phyloP scores from a whole-genome alignment of 2,329 filamentous ascomycete species.

The Fusarium sp. region DNA sequence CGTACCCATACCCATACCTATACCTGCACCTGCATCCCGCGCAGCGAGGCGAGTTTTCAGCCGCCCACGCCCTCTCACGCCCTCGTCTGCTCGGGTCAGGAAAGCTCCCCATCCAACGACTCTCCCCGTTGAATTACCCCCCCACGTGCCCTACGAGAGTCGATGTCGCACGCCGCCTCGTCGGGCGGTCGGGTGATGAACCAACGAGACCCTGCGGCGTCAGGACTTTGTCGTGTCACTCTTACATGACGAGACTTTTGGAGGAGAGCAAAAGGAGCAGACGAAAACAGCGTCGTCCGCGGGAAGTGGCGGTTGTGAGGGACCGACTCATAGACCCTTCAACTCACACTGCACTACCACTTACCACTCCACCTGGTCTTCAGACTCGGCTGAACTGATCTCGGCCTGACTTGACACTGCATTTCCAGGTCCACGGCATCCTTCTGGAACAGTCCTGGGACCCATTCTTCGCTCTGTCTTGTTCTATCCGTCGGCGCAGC shows the following conservation, averaged over 20 bases:
- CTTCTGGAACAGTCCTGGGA: constrained; percentile 30
- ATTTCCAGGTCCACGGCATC: constrained; percentile 22
- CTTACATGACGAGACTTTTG: constrained; percentile 38
- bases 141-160: constrained; percentile 47
- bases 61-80: constrained; percentile 21
- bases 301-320: constrained; percentile 29
- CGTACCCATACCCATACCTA: constrained; percentile 23
- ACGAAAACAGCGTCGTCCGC: constrained; percentile 6
- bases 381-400: constrained; percentile 32
- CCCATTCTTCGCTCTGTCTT: constrained; percentile 31
- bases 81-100: constrained; percentile 18
- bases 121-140: constrained; percentile 28
- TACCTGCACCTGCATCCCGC: constrained; percentile 24
- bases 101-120: constrained; percentile 18
- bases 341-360: constrained; percentile 30
- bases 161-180: constrained; percentile 34
- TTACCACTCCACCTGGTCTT: constrained; percentile 31
- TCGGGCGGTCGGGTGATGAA: constrained; percentile 43
- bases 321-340: constrained; percentile 26
- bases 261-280: constrained; percentile 20
- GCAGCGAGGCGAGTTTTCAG: constrained; percentile 20
- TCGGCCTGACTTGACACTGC: constrained; percentile 38
- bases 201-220: constrained; percentile 35
- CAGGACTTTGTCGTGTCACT: constrained; percentile 43
- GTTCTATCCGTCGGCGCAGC: constrained; percentile 21